A percentile compares a stretch with the other conserved stretches of the same genome.
Evolutionary conservation across 768 basidiomycete species (phyloP).

Genomic region (Boletus tylopilopsis): DNA sequence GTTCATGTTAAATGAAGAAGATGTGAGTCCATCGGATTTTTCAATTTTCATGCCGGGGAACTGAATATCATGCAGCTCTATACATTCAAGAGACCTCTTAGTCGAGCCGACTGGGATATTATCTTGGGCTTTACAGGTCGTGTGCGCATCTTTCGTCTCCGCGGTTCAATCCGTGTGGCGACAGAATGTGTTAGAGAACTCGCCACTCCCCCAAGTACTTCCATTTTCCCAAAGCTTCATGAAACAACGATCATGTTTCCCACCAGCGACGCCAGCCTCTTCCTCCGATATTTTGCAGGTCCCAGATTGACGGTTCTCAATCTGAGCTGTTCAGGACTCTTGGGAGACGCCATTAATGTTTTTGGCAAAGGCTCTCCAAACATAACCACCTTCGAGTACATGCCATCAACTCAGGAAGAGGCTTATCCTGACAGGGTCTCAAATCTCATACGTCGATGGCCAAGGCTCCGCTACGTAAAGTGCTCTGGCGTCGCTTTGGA

Average conservation of each 20-base stretch:
- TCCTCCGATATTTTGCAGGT: background rate
- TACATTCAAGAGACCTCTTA: background rate
- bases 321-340: background rate
- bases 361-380: background rate
- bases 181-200: background rate
- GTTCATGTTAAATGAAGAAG: too few species aligned
- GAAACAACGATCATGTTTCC: accelerated
- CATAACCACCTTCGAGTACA: background rate
- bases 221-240: background rate
- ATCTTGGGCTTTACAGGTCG: background rate
- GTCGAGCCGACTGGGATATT: background rate
- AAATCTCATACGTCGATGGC: background rate
- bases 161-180: too few species aligned
- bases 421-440: background rate
- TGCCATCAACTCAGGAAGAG: too few species aligned
- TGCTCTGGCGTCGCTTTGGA: background rate
- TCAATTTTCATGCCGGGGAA: too few species aligned
- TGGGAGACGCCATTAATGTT: background rate
- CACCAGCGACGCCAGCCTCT: too few species aligned
- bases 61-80: background rate
- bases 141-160: background rate
- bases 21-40: background rate
- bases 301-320: background rate
- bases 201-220: background rate
- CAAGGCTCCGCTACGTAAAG: background rate